These are phyloP conservation scores for Ceratobasidium sp. DNA, from an alignment of 1,284 basidiomycete species.

Conservation along the genomic window DNA sequence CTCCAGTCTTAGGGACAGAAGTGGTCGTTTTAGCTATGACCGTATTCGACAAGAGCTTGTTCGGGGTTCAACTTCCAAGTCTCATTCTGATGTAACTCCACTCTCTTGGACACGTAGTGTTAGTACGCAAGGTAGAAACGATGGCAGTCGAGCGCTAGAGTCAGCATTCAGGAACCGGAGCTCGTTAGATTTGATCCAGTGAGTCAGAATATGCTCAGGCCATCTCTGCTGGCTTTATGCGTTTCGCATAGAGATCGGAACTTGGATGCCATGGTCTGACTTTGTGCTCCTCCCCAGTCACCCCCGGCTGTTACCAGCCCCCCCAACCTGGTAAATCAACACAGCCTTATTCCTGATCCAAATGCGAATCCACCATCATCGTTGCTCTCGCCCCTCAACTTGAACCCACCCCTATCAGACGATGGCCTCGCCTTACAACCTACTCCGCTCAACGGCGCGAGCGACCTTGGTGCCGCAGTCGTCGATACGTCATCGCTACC, in stretches of 20 bases:
- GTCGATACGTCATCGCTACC: slow-evolving; percentile 15
- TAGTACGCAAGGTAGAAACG: slow-evolving; percentile 16
- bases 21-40: slow-evolving; percentile 23
- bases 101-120: slow-evolving; percentile 30
- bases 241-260: no score
- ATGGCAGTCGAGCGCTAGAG: background rate
- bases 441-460: background rate
- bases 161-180: background rate
- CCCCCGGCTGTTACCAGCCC: background rate
- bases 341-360: slow-evolving; percentile 6
- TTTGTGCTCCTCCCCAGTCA: background rate
- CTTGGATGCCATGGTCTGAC: no score
- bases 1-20: slow-evolving; percentile 25
- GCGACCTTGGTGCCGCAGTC: background rate
- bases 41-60: slow-evolving; percentile 22
- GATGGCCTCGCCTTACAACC: background rate
- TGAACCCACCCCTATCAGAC: slow-evolving; percentile 21
- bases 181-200: background rate
- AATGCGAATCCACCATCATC: slow-evolving; percentile 7
- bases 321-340: background rate
- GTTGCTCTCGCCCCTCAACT: slow-evolving; percentile 20
- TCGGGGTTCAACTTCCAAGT: slow-evolving; percentile 2
- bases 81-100: slow-evolving; percentile 19
- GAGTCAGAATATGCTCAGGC: background rate
- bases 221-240: background rate